A percentile compares a stretch with the other conserved stretches of the same genome.
These are phyloP conservation scores for Dothidotthia symphoricarpi DNA, from an alignment of 2,329 filamentous ascomycete species.

Conservation along the genomic window DNA sequence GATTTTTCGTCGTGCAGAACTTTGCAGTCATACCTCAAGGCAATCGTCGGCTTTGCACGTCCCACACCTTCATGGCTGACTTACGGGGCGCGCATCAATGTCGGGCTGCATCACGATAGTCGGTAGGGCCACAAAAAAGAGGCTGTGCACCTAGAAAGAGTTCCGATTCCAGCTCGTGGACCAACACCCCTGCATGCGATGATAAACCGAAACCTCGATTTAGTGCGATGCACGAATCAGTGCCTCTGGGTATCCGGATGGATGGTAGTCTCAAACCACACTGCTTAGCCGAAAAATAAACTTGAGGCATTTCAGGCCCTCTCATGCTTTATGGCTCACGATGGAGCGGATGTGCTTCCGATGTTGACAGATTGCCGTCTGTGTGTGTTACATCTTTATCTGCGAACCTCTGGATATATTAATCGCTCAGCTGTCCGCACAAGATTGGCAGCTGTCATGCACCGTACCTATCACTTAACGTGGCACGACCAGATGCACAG, in stretches of 20 bases:
- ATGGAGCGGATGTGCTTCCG: too few species aligned
- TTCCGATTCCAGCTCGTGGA: slow-evolving; percentile 33
- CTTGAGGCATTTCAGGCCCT: slow-evolving; percentile 22
- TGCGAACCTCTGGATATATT: slow-evolving; percentile 13
- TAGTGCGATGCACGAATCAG: slow-evolving; percentile 15
- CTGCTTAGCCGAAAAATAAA: slow-evolving; percentile 13
- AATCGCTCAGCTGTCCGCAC: slow-evolving; percentile 1
- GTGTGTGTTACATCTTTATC: too few species aligned
- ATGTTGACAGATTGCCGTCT: too few species aligned
- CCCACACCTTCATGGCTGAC: too few species aligned
- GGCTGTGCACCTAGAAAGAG: slow-evolving; percentile 23
- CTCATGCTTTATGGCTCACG: too few species aligned
- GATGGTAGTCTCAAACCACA: slow-evolving; percentile 17
- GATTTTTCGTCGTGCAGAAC: slow-evolving; percentile 1
- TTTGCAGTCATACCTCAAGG: slow-evolving; percentile 7
- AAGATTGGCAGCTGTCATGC: slow-evolving; percentile 1
- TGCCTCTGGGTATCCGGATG: slow-evolving; percentile 16
- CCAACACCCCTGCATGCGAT: slow-evolving; percentile 13
- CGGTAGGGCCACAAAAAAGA: slow-evolving; percentile 13
- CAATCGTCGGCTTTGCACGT: slow-evolving; percentile 11
- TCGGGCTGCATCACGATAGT: slow-evolving; percentile 12
- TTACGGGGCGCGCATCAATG: neutral
- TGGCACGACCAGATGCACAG: neutral
- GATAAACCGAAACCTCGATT: slow-evolving; percentile 10
- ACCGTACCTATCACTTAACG: too few species aligned